Evolutionary conservation across 768 basidiomycete genomes (phyloP).

Genomic region (Leucocoprinus leucothites): DNA sequence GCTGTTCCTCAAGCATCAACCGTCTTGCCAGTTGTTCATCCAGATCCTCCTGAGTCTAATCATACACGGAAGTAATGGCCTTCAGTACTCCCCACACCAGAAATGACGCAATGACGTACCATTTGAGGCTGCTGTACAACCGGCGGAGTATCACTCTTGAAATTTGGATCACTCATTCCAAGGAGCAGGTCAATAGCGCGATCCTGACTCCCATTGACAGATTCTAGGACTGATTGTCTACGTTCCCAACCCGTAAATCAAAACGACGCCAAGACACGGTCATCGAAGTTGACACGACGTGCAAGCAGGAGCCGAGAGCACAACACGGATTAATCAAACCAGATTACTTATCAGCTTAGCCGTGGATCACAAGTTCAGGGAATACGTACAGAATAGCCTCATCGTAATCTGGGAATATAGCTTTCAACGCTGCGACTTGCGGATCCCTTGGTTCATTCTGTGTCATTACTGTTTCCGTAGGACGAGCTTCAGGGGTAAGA

Average conservation of each 20-base stretch:
- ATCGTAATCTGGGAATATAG: constrained; percentile 83
- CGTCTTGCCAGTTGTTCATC: constrained; percentile 80
- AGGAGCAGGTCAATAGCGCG: constrained; percentile 74
- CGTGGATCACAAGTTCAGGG: not conserved
- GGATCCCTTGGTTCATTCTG: constrained; percentile 37
- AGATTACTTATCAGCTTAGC: not conserved
- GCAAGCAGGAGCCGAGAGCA: not conserved
- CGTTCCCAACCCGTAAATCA: not conserved
- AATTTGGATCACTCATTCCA: constrained; percentile 84
- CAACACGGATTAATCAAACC: not conserved
- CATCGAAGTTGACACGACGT: not conserved
- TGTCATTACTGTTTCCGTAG: not conserved
- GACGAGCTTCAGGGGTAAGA: constrained; percentile 1
- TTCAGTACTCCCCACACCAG: too few relatives aligned
- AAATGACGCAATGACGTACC: constrained; percentile 11
- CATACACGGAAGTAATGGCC: not conserved
- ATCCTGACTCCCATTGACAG: constrained; percentile 68
- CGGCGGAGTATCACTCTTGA: constrained; percentile 38
- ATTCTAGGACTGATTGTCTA: constrained; percentile 70
- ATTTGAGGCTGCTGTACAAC: constrained; percentile 18
- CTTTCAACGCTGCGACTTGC: constrained; percentile 50
- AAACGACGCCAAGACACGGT: not conserved
- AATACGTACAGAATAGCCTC: constrained; percentile 58
- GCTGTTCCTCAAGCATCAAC: constrained; percentile 62
- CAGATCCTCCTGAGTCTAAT: constrained; percentile 60